Conservation (phyloP, 495 filamentous ascomycete genomes). For the Talaromyces thailandensis region DNA sequence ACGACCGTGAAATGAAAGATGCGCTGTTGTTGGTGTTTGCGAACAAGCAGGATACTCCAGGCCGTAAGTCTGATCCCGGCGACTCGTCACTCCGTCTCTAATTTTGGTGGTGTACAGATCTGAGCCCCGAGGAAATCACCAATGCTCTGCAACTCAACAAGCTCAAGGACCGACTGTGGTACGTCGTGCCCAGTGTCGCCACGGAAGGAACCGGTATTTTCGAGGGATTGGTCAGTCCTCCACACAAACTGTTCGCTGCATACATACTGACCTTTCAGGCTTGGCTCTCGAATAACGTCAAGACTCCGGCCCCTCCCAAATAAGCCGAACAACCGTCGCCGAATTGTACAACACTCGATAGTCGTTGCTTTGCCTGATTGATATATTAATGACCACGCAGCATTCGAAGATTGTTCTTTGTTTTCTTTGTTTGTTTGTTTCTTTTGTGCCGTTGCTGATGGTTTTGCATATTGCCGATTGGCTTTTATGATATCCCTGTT, state of each 20-base stretch:
- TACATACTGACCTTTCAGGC: slow-evolving; percentile 33
- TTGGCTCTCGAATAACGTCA: slow-evolving; percentile 93
- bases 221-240: slow-evolving; percentile 68
- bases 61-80: slow-evolving; percentile 48
- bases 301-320: slow-evolving; percentile 50
- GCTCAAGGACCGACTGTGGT: slow-evolving; percentile 90
- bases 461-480: slow-evolving; percentile 7
- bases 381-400: slow-evolving; percentile 7
- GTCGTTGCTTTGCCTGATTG: slow-evolving; percentile 1
- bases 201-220: slow-evolving; percentile 90
- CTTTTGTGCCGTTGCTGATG: not conserved
- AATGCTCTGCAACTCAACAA: slow-evolving; percentile 74
- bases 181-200: slow-evolving; percentile 90
- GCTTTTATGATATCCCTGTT: slow-evolving; percentile 30
- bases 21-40: slow-evolving; percentile 89
- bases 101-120: slow-evolving; percentile 42
- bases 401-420: slow-evolving; percentile 7
- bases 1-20: slow-evolving; percentile 97
- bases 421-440: not conserved
- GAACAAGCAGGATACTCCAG: slow-evolving; percentile 91
- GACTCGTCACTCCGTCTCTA: not conserved
- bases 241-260: not conserved
- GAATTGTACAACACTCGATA: slow-evolving; percentile 3
- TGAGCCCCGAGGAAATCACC: slow-evolving; percentile 81
- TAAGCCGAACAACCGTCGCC: slow-evolving; percentile 14